A percentile compares a stretch with the other conserved stretches of the same genome.
Evolutionary conservation across 345 rosid genomes (phyloP).

Genomic region (Eucalyptus regnans): DNA sequence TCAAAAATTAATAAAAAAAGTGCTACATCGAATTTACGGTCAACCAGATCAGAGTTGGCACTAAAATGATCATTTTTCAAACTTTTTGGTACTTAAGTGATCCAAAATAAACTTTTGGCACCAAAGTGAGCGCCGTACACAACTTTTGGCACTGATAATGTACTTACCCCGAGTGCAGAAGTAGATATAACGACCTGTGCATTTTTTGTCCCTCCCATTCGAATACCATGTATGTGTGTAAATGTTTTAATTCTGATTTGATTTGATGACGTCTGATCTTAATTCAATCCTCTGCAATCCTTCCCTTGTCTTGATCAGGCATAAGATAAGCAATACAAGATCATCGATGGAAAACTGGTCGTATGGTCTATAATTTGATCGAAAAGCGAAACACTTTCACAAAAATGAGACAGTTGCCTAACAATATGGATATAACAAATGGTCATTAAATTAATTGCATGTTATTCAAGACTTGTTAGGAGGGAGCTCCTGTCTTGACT

Average conservation of each 20-base stretch:
- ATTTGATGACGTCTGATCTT: not conserved
- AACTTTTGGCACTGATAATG: no score
- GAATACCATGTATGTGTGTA: not conserved
- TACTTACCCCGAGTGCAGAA: not conserved
- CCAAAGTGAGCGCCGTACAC: no score
- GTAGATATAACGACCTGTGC: not conserved
- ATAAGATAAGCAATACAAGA: not conserved
- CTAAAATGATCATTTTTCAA: no score
- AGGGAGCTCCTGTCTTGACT: not conserved
- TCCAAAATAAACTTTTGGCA: no score
- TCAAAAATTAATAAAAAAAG: no score
- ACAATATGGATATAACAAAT: not conserved
- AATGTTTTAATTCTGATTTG: not conserved
- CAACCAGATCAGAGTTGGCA: no score
- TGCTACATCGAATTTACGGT: no score
- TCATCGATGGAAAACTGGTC: not conserved
- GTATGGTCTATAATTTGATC: not conserved
- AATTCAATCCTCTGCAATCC: not conserved
- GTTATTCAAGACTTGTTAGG: not conserved
- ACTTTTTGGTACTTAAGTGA: no score
- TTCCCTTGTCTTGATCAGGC: not conserved
- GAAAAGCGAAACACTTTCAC: not conserved
- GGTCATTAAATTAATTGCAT: not conserved
- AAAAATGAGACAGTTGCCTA: not conserved
- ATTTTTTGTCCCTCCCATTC: not conserved